Base-by-base conservation (phyloP, 1,139 yeast species). In the Diutina pseudorugosa region DNA sequence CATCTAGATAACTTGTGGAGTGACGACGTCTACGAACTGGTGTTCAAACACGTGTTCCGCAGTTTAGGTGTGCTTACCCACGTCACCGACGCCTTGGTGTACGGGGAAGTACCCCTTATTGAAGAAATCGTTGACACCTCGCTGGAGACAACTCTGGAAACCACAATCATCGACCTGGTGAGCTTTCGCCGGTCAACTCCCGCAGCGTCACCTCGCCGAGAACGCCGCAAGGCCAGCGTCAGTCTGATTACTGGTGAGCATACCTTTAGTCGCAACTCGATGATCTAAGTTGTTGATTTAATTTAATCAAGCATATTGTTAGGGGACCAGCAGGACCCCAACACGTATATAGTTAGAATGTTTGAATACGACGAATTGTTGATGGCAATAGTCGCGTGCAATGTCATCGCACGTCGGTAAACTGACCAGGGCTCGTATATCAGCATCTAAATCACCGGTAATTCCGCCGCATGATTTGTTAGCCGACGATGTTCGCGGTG, bases 1-100 rank as follows among this genome's bases (percentile, higher is more conserved):
- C 98, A 91, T 67, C 70, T 91, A 55, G 98, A 91, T 63, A 77
- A 91, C 59, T 70, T 91, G 27, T 91, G 98, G 98, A 96, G 96
- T 7, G 69, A 73, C 41, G 79, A 82, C 53, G 85, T 85, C 1
- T 78, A 77, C 44, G 68, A 71, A 3, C 63, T 71, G 49, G 85
- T 83, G 9, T 72, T 74, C 57, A 64, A 61, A 12, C 77, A 80
- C 57, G 83, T 87, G 0, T 62, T 80, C 33, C 61, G 65, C n/a
- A 67, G 65, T 51, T 62, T 73, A 52, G 69, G 67, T 0, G 67
- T 45, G 9, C 23, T 18, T 9, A n/a, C n/a, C 12, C 40, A 25
- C 18, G 40, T 27, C 11, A 16, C 49, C 40, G 49, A 45, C 40
- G 36, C 40, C 21, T 16, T 45, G 3, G 41, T 45, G 1, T 45